Conservation (phyloP, 1,284 basidiomycete species). For the Stereum hirsutum region DNA sequence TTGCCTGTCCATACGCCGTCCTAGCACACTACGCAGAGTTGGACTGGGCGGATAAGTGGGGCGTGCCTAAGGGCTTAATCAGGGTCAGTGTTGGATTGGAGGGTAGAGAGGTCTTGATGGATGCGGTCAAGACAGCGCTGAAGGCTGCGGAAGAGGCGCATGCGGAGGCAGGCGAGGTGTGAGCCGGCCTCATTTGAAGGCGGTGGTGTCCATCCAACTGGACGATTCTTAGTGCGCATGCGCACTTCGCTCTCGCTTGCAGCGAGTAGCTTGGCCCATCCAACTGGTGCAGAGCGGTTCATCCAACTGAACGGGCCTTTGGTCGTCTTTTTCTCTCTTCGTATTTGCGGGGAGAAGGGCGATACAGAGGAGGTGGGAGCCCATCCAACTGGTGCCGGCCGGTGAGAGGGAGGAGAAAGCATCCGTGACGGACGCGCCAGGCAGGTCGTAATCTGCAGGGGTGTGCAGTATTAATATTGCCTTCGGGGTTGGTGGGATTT, state of each 20-base stretch:
- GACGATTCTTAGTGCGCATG: background rate
- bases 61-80: conserved; percentile 81
- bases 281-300: conserved; percentile 10
- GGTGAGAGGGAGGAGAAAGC: no score
- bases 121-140: conserved; percentile 60
- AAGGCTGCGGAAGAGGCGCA: conserved; percentile 50
- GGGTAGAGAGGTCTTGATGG: conserved; percentile 50
- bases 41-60: conserved; percentile 85
- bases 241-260: background rate
- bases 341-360: no score
- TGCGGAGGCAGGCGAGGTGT: background rate
- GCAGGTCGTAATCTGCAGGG: no score
- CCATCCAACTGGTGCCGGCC: conserved; percentile 15
- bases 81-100: conserved; percentile 91
- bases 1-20: conserved; percentile 90
- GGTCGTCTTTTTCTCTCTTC: no score
- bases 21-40: conserved; percentile 90
- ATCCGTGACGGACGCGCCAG: no score
- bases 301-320: conserved; percentile 10
- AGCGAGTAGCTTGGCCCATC: conserved; percentile 5
- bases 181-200: background rate
- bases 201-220: conserved; percentile 12
- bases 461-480: no score
- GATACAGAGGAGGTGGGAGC: no score
- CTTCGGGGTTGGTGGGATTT: no score